These are phyloP conservation scores for Nematocida ironsii DNA, from an alignment of 371 early-diverging fungal genomes.

Conservation along the genomic window DNA sequence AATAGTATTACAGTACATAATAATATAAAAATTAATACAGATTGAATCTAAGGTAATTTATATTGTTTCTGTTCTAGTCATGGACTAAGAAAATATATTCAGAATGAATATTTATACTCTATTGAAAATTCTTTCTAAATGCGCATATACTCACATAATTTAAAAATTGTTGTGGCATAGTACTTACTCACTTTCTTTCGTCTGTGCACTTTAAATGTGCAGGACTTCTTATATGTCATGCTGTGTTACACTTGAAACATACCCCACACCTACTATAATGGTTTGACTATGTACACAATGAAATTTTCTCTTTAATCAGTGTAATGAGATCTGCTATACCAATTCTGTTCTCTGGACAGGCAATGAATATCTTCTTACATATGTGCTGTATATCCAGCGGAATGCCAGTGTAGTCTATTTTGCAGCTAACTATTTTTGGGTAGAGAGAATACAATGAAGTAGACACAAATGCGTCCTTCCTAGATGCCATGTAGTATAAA, in stretches of 20 bases:
- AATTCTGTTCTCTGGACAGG: slow-evolving; percentile 14
- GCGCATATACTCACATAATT: too few relatives aligned
- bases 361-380: slow-evolving; percentile 11
- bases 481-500: slow-evolving; percentile 46
- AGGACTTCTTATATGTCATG: too few relatives aligned
- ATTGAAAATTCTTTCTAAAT: too few relatives aligned
- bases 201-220: too few relatives aligned
- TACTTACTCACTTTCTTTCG: too few relatives aligned
- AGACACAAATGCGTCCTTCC: slow-evolving; percentile 48
- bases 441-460: slow-evolving; percentile 51
- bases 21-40: too few relatives aligned
- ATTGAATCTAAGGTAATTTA: too few relatives aligned
- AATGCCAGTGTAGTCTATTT: slow-evolving; percentile 23
- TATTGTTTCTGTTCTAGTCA: too few relatives aligned
- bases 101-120: too few relatives aligned
- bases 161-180: too few relatives aligned
- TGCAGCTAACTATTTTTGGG: slow-evolving; percentile 47
- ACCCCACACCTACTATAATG: neutral
- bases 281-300: neutral
- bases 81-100: too few relatives aligned
- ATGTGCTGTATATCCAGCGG: slow-evolving; percentile 12
- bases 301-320: neutral
- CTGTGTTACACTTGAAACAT: neutral
- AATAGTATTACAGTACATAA: too few relatives aligned
- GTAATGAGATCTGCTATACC: neutral